Base-by-base conservation (phyloP, 2,329 filamentous ascomycete genomes). In the Dendrostoma leiphaemia region DNA sequence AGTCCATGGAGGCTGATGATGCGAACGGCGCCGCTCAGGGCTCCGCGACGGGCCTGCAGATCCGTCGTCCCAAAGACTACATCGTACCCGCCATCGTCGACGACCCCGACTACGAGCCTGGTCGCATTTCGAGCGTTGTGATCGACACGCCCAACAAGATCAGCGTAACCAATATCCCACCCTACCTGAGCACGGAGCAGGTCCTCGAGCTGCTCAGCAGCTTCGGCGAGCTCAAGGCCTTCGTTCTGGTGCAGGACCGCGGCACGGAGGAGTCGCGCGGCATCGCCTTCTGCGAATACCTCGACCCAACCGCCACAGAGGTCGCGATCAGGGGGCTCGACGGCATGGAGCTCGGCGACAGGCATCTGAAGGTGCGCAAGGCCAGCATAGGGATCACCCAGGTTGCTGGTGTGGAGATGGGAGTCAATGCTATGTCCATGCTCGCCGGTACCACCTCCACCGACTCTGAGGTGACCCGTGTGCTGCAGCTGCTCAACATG, bases 391-490 rank as follows among this genome's bases (percentile, higher is more conserved):
- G 94, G 62, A 87, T 91, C 58, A 93, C 91, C n/a, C 94, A 99
- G 70, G 91, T 91, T 21, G 81, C 90, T 44, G 91, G 91, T 59
- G 82, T 96, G 37, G 94, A 99, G 66, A 95, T 97, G 81, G 91
- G 93, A 52, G 93, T 99, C 59, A 95, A 94, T 63, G 94, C 94
- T 59, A 97, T 99, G 86, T 96, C 92, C 48, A 91, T 97, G 83
- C 89, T 99, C 64, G 94, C 94, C 34, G 92, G 93, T 54, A 96
- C 94, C 19, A 90, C 86, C 3, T 88, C 89, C 34, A 81, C 81
- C 53, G 89, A 92, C 57, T 78, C 89, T 31, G 91, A 96, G 62
- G 85, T 87, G 57, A 89, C 89, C 61, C 84, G 90, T 53, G 93
- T 99, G 15, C 71, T 99, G 57, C 93, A 96, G 73, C 77, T 99